Evolutionary conservation across 2,329 filamentous ascomycete genomes (phyloP).

Genomic region (Fusarium verrucosum): DNA sequence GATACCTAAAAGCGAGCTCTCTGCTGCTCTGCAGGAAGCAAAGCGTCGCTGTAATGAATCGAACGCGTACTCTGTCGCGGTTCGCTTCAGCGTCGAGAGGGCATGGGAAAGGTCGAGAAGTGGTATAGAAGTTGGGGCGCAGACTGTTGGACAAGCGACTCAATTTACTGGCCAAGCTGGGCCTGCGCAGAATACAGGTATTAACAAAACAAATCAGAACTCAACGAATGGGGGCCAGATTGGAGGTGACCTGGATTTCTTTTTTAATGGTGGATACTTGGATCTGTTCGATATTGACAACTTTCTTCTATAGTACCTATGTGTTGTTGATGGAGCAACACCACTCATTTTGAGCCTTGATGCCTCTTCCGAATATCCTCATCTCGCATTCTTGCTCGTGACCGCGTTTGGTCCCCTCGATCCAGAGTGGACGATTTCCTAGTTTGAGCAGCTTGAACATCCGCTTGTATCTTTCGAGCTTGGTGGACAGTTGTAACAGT

Average conservation of each 20-base stretch:
- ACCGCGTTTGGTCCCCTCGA: not conserved
- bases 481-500: not conserved
- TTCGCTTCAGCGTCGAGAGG: constrained; percentile 25
- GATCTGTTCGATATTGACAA: constrained; percentile 20
- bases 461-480: too few species aligned
- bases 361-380: too few species aligned
- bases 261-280: constrained; percentile 1
- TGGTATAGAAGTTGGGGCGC: not conserved
- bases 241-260: not conserved
- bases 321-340: too few species aligned
- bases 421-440: not conserved
- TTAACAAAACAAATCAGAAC: not conserved
- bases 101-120: constrained; percentile 18
- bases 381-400: not conserved
- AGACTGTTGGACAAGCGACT: not conserved
- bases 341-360: not conserved
- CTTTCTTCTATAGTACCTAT: constrained; percentile 8
- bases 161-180: too few species aligned
- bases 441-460: not conserved
- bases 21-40: not conserved
- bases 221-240: constrained; percentile 1
- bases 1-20: not conserved
- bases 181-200: too few species aligned
- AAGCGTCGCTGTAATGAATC: constrained; percentile 19
- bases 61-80: constrained; percentile 9